These are phyloP conservation scores for Cryptococcus hybrid DNA, from an alignment of 1,284 basidiomycete genomes.

Conservation along the genomic window DNA sequence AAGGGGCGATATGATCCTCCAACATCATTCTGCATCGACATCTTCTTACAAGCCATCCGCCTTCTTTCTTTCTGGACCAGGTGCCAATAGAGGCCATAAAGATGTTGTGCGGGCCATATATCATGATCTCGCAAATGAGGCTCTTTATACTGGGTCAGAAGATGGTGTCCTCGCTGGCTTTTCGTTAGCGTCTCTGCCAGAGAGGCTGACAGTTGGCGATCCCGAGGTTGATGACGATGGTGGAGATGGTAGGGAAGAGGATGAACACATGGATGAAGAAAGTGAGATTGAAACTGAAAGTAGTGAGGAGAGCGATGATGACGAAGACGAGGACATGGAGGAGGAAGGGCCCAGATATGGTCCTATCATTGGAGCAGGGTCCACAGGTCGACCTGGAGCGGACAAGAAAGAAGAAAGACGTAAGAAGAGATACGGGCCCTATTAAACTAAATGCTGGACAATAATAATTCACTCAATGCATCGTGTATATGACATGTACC, in stretches of 20 bases:
- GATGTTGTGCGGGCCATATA: slow-evolving; percentile 48
- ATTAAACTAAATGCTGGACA: slow-evolving; percentile 1
- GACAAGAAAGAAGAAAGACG: slow-evolving; percentile 15
- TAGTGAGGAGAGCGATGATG: slow-evolving; percentile 12
- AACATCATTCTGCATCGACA: slow-evolving; percentile 25
- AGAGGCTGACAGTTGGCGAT: slow-evolving; percentile 36
- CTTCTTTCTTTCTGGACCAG: slow-evolving; percentile 40
- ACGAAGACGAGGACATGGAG: slow-evolving; percentile 22
- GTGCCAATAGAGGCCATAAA: slow-evolving; percentile 36
- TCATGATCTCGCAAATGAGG: slow-evolving; percentile 44
- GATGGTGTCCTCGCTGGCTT: slow-evolving; percentile 50
- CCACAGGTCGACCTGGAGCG: not conserved
- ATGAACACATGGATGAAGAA: slow-evolving; percentile 34
- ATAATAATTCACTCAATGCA: no score
- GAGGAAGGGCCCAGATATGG: slow-evolving; percentile 21
- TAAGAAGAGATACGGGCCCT: slow-evolving; percentile 15
- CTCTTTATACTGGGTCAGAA: slow-evolving; percentile 50
- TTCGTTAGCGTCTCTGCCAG: slow-evolving; percentile 37
- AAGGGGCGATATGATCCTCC: slow-evolving; percentile 47
- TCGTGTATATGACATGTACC: no score
- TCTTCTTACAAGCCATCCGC: slow-evolving; percentile 38
- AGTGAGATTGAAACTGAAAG: slow-evolving; percentile 40
- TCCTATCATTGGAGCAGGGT: slow-evolving; percentile 15
- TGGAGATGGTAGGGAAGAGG: slow-evolving; percentile 34
- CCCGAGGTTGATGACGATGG: slow-evolving; percentile 42